Evolutionary conservation across 306 rosid species (phyloP), one percentile per base, ranked within the genome.

Genomic region (Castanea crenata): DNA sequence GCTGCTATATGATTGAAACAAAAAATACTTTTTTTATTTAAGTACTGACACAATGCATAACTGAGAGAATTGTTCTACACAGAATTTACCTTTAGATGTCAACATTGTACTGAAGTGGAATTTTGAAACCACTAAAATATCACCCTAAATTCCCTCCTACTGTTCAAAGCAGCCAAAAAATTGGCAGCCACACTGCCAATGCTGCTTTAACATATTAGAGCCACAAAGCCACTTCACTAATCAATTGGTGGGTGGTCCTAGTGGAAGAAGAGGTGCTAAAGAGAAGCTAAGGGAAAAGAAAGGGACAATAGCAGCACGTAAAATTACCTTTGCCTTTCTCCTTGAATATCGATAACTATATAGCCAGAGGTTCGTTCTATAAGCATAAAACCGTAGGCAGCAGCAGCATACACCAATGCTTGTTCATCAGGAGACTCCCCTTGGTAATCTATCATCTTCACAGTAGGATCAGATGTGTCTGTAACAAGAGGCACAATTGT

Each of bases 371-470:
- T 91, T 83, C 99, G 88, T 79, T 95, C 98, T 41, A 95, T 83
- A 62, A 95, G 98, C 89, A 83, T 84, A 83, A 89, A 95, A 49
- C 99, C 99, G 62, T 95, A 95, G 65, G 96, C 89, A 0, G 98
- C 98, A 0, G 99, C 99, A 20, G 98, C 99, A 88, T 90, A 92
- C 74, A 87, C 90, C 83, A 95, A 84, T 16, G 99, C 97, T 74
- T 95, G 99, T 81, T 95, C 99, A 85, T 95, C 99, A 3, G 99
- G 99, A 29, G 99, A 95, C 84, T 95, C 99, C 67, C 99, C 99
- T 88, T 95, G 99, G 87, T 92, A 95, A 85, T 95, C 99, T 63
- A 95, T 67, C 84, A 89, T 86, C 85, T 87, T 89, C 85, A 84
- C 90, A 55, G 71, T 75, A 51, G 94, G 94, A 56, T 95, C 97